Evolutionary conservation across 2,329 filamentous ascomycete genomes (phyloP).

Genomic region (Aquanectria penicillioides): DNA sequence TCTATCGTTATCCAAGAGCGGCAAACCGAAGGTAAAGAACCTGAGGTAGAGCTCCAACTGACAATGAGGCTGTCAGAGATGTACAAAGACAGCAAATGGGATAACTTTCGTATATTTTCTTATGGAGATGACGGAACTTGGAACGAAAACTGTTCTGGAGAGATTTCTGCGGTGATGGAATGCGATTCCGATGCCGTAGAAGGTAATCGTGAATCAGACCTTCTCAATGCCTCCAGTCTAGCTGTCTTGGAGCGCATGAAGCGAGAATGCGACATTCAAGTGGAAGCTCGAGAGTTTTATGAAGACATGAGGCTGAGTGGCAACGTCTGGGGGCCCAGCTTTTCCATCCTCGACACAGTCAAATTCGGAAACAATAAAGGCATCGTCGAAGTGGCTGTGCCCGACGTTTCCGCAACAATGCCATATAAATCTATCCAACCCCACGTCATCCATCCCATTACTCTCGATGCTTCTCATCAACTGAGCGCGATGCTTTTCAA

Average conservation of each 20-base stretch:
- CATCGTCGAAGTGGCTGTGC: constrained; percentile 16
- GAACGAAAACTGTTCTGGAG: constrained; percentile 23
- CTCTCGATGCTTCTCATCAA: constrained; percentile 49
- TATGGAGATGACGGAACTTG: constrained; percentile 18
- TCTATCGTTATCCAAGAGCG: constrained; percentile 27
- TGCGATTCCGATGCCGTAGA: constrained; percentile 23
- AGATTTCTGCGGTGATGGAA: constrained; percentile 12
- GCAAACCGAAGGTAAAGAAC: constrained; percentile 18
- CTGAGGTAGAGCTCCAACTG: constrained; percentile 25
- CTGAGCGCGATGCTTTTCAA: too few species aligned
- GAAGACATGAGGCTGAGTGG: constrained; percentile 20
- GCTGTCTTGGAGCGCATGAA: constrained; percentile 18
- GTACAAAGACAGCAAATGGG: constrained; percentile 22
- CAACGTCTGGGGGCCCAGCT: constrained; percentile 24
- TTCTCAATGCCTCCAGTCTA: constrained; percentile 6
- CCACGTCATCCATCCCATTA: constrained; percentile 49
- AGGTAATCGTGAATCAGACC: constrained; percentile 15
- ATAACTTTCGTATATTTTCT: constrained; percentile 23
- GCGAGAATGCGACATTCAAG: constrained; percentile 9
- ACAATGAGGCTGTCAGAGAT: constrained; percentile 14
- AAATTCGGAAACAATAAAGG: constrained; percentile 1
- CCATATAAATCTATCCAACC: constrained; percentile 35
- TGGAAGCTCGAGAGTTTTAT: constrained; percentile 10
- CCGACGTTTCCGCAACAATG: constrained; percentile 31
- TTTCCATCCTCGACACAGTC: constrained; percentile 18